Base-by-base conservation (phyloP, 306 rosid genomes). In the Amphicarpaea edgeworthii region DNA sequence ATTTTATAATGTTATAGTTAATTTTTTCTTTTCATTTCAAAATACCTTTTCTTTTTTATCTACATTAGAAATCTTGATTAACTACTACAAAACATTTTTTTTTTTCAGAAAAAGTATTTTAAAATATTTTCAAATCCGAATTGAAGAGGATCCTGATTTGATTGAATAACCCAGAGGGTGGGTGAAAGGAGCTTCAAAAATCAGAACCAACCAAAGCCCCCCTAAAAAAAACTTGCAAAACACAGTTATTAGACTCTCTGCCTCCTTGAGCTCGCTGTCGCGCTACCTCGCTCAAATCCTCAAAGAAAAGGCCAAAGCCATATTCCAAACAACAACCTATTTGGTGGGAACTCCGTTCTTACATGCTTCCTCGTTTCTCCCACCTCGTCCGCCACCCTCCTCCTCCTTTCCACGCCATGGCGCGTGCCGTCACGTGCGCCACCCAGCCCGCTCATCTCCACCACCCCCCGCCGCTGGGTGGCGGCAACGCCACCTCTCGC, bases 321-420 rank as follows among this genome's bases (percentile, higher is more conserved):
- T 40, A 34, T 40, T 10, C 12, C 45, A 21, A 58, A 15, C 41
- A 30, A 1, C 19, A 38, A 58, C 24, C 19, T 19, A 58, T 57
- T 57, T 23, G 37, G 6, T 68, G 21, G 82, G 34, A 21, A 26
- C 65, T 14, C 63, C 19, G 15, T 34, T 50, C 60, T 59, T 19
- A 65, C 0, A 86, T 88, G 92, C 86, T 77, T 43, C 82, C 83
- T n/a, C 86, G 81, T 79, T 67, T 83, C 66, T 81, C 84, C 46
- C 70, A 75, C 66, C 85, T 83, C 60, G 88, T 84, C 51, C 79
- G 75, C 3, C 76, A 54, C 67, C 15, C 74, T 21, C 54, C 72
- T 26, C 55, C 72, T 34, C n/a, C 12, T 60, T 28, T 79, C 88
- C 28, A 70, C 53, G 68, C 45, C 28, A 90, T 91, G 98, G 89